Percentiles rank a stretch among this genome's conserved stretches.
These are phyloP conservation scores for Cyberlindnera xishuangbannaensis DNA, from an alignment of 805 yeast species.

Conservation along the genomic window DNA sequence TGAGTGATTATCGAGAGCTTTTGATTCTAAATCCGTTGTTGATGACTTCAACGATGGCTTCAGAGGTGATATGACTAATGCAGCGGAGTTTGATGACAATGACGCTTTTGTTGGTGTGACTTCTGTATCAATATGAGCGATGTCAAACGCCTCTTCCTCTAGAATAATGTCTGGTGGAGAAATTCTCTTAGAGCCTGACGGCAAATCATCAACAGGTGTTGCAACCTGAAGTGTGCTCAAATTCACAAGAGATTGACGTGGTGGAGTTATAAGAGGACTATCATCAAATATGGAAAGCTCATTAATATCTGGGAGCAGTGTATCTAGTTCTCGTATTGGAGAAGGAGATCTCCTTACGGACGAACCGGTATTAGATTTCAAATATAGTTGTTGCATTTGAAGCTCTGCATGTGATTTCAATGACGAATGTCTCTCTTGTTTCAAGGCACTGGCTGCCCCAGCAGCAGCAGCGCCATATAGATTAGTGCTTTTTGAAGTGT, in stretches of 20 bases:
- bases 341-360: constrained; percentile 15
- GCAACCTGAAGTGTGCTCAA: constrained; percentile 4
- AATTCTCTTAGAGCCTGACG: no score
- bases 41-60: constrained; percentile 6
- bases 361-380: background rate
- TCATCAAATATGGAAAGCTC: constrained; percentile 6
- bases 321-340: constrained; percentile 8
- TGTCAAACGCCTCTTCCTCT: background rate
- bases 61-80: constrained; percentile 4
- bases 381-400: constrained; percentile 1
- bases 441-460: constrained; percentile 18
- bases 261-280: constrained; percentile 2
- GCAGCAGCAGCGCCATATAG: constrained; percentile 20
- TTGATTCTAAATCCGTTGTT: background rate
- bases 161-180: background rate
- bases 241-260: constrained; percentile 2
- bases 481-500: no score
- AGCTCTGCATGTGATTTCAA: constrained; percentile 12
- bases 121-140: no score
- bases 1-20: constrained; percentile 1
- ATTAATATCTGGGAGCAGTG: constrained; percentile 12
- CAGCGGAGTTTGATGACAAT: no score
- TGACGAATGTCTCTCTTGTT: constrained; percentile 19
- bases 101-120: no score
- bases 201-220: background rate